These are phyloP conservation scores for Cercospora citrullina DNA, from an alignment of 2,329 filamentous ascomycete species.

Conservation along the genomic window DNA sequence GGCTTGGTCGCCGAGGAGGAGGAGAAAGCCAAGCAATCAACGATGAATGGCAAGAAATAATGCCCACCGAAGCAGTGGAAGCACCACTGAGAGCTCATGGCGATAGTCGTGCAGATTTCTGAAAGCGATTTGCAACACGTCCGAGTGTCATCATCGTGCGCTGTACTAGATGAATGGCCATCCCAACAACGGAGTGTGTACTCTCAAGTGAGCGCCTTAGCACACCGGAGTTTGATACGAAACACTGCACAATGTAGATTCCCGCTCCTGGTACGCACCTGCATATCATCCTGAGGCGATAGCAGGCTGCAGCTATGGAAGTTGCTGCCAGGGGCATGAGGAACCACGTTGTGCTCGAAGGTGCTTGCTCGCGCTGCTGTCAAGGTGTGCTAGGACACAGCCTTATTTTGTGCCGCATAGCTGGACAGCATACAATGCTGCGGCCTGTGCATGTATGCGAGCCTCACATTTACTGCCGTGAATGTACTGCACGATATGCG, in stretches of 20 bases:
- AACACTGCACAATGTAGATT: not conserved
- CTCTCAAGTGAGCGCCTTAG: not conserved
- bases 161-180: not conserved
- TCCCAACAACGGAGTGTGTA: not conserved
- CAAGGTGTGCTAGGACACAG: not conserved
- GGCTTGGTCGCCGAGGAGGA: constrained; percentile 50
- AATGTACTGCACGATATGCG: not conserved
- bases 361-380: not conserved
- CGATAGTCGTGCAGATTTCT: not conserved
- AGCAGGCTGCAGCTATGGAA: not conserved
- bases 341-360: not conserved
- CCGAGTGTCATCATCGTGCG: not conserved
- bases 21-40: constrained; percentile 23
- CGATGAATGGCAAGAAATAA: constrained; percentile 6
- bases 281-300: not conserved
- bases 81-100: not conserved
- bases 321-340: not conserved
- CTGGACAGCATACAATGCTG: not conserved
- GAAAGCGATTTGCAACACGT: not conserved
- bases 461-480: not conserved
- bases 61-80: not conserved
- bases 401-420: not conserved
- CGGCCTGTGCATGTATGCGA: not conserved
- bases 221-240: not conserved
- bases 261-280: not conserved